A percentile compares a stretch with the other conserved stretches of the same genome.
Conservation (phyloP, 768 basidiomycete species). For the Lentinula edodes region DNA sequence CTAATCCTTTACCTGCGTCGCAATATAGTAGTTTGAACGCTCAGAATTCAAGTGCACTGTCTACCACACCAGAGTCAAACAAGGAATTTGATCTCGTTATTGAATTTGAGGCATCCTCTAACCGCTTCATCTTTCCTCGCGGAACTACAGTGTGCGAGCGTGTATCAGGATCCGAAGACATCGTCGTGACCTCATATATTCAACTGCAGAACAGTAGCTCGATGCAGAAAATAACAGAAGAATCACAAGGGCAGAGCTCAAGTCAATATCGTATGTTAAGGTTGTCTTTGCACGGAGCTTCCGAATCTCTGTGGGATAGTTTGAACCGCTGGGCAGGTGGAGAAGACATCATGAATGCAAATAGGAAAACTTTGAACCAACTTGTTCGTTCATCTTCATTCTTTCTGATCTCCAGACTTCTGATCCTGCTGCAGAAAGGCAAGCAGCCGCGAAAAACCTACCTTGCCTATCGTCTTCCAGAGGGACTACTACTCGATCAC, state of each 20-base stretch:
- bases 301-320: slow-evolving; percentile 49
- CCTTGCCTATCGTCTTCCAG: slow-evolving; percentile 51
- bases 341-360: slow-evolving; percentile 45
- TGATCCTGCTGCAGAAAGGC: slow-evolving; percentile 19
- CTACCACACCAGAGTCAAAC: slow-evolving; percentile 20
- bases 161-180: slow-evolving; percentile 20
- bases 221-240: neutral
- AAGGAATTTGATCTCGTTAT: slow-evolving; percentile 71
- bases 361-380: slow-evolving; percentile 35
- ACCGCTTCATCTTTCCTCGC: slow-evolving; percentile 68
- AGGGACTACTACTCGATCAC: slow-evolving; percentile 51
- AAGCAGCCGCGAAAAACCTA: slow-evolving; percentile 39
- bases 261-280: slow-evolving; percentile 25
- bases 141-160: slow-evolving; percentile 47
- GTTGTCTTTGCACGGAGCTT: slow-evolving; percentile 44
- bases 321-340: slow-evolving; percentile 59
- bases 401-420: neutral
- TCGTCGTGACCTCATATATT: slow-evolving; percentile 38
- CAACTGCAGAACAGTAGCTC: slow-evolving; percentile 31
- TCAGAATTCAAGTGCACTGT: slow-evolving; percentile 8
- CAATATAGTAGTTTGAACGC: neutral
- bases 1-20: slow-evolving; percentile 10
- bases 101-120: slow-evolving; percentile 58
- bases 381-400: slow-evolving; percentile 30
- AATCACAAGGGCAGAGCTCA: neutral